phyloP scores from a whole-genome alignment of 768 basidiomycete genomes.

The Lentinula guzmanii region DNA sequence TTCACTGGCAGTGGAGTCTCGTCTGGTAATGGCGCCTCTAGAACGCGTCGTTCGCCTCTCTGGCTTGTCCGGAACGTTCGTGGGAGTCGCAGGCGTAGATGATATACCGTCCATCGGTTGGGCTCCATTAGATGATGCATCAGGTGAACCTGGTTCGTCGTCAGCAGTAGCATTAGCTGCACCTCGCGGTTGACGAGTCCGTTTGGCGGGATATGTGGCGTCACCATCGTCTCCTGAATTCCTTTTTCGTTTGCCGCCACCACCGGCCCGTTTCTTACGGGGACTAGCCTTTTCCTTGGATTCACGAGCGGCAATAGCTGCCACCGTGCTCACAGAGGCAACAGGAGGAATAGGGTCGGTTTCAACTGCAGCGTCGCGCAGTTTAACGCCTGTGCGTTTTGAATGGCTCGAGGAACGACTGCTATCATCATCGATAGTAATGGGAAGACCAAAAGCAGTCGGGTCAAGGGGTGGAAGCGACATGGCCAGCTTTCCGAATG shows the following conservation, averaged over 20 bases:
- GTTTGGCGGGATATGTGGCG: constrained; percentile 67
- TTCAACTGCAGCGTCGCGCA: constrained; percentile 11
- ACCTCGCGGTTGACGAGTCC: constrained; percentile 48
- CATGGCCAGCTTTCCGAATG: constrained; percentile 54
- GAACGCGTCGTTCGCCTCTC: constrained; percentile 6
- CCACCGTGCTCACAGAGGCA: constrained; percentile 7
- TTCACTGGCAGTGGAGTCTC: constrained; percentile 6
- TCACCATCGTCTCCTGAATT: constrained; percentile 59
- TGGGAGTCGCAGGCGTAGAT: background rate
- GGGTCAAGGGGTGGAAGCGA: constrained; percentile 64
- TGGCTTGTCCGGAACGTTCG: background rate
- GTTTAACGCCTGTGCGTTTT: constrained; percentile 4
- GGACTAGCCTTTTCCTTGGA: constrained; percentile 41
- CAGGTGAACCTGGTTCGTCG: background rate
- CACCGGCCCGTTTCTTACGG: constrained; percentile 40
- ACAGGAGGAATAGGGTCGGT: constrained; percentile 15
- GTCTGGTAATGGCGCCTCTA: background rate
- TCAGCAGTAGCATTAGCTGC: constrained; percentile 13
- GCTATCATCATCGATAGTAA: constrained; percentile 36
- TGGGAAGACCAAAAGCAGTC: constrained; percentile 45
- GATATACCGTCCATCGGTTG: background rate
- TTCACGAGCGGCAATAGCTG: constrained; percentile 27
- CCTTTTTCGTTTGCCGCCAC: constrained; percentile 49
- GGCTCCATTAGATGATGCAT: background rate
- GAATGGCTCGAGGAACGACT: constrained; percentile 2